These are phyloP conservation scores for Syzygium malaccense DNA, from an alignment of 441 rosid species.

Conservation along the genomic window DNA sequence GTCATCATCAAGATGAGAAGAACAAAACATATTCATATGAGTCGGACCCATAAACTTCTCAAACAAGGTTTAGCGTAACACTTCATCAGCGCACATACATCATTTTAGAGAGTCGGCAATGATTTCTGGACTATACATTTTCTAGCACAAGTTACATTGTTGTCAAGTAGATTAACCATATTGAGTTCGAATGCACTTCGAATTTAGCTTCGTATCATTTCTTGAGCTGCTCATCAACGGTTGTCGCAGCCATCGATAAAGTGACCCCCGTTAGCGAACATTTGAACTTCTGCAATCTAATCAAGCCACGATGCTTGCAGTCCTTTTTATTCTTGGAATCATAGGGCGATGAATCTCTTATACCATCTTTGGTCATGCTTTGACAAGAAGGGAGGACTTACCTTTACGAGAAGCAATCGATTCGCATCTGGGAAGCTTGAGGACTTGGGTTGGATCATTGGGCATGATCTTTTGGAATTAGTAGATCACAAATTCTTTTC, in stretches of 20 bases:
- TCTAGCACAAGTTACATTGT: too few relatives aligned
- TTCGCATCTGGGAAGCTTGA: neutral
- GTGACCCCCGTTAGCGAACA: neutral
- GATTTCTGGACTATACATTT: neutral
- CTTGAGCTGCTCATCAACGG: neutral
- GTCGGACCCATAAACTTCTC: neutral
- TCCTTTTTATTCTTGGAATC: too few relatives aligned
- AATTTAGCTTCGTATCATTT: neutral
- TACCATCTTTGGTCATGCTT: neutral
- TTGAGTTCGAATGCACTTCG: neutral
- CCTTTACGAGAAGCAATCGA: neutral
- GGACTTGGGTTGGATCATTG: neutral
- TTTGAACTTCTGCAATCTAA: too few relatives aligned
- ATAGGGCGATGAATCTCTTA: neutral
- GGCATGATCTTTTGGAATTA: neutral
- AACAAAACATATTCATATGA: neutral
- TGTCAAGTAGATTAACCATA: neutral
- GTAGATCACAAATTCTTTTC: neutral
- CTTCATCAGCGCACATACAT: neutral
- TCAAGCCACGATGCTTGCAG: neutral
- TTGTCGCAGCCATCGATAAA: neutral
- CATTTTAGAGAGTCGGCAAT: neutral
- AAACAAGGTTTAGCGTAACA: neutral
- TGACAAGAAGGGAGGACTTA: too few relatives aligned
- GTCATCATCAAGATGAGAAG: neutral